phyloP scores from a whole-genome alignment of 768 basidiomycete species.

The Mycena metata region DNA sequence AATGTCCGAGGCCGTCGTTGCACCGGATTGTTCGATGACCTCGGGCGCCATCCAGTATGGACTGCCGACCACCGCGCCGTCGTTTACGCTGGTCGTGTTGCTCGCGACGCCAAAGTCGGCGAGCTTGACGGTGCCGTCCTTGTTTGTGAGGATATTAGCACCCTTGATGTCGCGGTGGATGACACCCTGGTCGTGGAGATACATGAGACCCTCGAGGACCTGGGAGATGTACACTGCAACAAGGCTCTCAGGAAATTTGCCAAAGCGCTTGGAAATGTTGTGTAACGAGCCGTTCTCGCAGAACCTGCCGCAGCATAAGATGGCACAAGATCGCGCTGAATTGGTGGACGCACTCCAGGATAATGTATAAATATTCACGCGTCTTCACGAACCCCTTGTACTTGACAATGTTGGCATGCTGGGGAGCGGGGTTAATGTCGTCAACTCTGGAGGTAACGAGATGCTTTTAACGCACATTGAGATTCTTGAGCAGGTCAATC shows the following conservation, averaged over 20 bases:
- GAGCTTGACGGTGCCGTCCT: slow-evolving; percentile 98
- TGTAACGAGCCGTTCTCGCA: slow-evolving; percentile 99
- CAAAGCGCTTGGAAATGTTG: slow-evolving; percentile 95
- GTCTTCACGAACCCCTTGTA: slow-evolving; percentile 99
- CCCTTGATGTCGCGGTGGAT: slow-evolving; percentile 99
- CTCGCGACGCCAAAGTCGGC: slow-evolving; percentile 98
- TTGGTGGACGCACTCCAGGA: slow-evolving; percentile 80
- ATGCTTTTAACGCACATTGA: slow-evolving; percentile 73
- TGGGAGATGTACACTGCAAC: slow-evolving; percentile 98
- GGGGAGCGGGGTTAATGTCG: slow-evolving; percentile 32
- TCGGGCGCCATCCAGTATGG: slow-evolving; percentile 99
- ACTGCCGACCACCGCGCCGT: slow-evolving; percentile 95
- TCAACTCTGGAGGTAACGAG: slow-evolving; percentile 22
- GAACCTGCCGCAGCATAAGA: slow-evolving; percentile 63
- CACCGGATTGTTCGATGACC: slow-evolving; percentile 97
- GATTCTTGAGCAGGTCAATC: slow-evolving; percentile 97
- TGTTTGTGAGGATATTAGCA: slow-evolving; percentile 98
- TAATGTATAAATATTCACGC: slow-evolving; percentile 94
- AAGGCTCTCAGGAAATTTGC: slow-evolving; percentile 97
- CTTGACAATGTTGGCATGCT: slow-evolving; percentile 99
- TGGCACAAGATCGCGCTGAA: slow-evolving; percentile 1
- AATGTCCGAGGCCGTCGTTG: slow-evolving; percentile 96
- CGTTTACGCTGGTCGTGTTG: slow-evolving; percentile 78
- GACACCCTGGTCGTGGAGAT: slow-evolving; percentile 99
- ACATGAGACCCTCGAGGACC: slow-evolving; percentile 94